Evolutionary conservation across 805 yeast species (phyloP), one percentile per base, ranked within the genome.

Genomic region (Ascoidea asiatica): DNA sequence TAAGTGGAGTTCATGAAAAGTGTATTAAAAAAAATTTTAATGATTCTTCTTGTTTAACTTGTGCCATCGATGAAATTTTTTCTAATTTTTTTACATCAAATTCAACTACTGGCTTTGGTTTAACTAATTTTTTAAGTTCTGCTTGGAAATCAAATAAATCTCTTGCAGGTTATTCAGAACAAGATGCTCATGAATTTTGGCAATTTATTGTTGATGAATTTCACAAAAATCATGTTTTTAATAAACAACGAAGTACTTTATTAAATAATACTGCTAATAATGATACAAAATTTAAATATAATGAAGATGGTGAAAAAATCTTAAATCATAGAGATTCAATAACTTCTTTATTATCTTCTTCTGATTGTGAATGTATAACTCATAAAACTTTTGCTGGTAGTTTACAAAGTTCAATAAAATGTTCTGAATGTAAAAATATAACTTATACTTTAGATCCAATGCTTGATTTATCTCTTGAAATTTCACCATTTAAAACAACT

Each of bases 151-250:
- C 81, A 41, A 84, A 86, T 53, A 75, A 83, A 51, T 74, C 87
- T 33, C 72, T 92, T 47, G 95, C 97, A 0, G 99, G 99, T 1
- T 89, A 89, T 52, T 82, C 92, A 35, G 97, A 92, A 61, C 99
- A 92, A 62, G 99, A 92, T 59, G 97, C 98, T 0, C 99, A 92
- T 62, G 99, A 92, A 61, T 92, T 90, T 61, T 81, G 95, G 81
- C 97, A 92, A 58, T 89, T 90, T 58, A 56, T 90, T 22, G 68
- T 90, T 37, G 84, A 90, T 60, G 95, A 88, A 61, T 62, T 92
- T 46, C 98, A 92, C 60, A 63, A 61, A 44, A 65, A 62, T 47
- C 66, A 67, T 53, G 64, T 47, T 13, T 11, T 11, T 11, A 29
- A 29, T 15, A 11, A 8, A 11, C 22, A 39, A 19, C 5, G 8